phyloP scores from a whole-genome alignment of 148 eudicot genomes.

The Vaccinium myrtillus region DNA sequence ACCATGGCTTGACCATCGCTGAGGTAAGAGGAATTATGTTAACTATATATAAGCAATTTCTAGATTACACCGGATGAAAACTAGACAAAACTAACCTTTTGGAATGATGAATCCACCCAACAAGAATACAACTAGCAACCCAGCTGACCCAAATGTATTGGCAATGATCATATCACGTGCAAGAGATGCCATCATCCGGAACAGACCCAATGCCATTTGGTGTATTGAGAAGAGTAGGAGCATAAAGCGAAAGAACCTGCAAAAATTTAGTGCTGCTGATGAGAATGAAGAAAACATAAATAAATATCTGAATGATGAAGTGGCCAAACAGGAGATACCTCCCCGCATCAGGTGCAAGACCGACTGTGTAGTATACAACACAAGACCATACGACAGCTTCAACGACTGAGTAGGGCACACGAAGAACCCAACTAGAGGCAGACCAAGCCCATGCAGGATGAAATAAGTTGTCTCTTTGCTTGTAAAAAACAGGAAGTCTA shows the following conservation, averaged over 20 bases:
- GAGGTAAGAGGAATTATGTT: slow-evolving; percentile 24
- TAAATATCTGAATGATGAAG: background rate
- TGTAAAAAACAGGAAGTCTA: slow-evolving; percentile 84
- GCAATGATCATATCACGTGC: slow-evolving; percentile 79
- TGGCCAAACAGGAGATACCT: slow-evolving; percentile 40
- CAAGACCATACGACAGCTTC: slow-evolving; percentile 78
- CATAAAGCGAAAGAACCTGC: slow-evolving; percentile 75
- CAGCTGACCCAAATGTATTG: slow-evolving; percentile 64
- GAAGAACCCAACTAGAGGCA: slow-evolving; percentile 61
- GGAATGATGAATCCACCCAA: slow-evolving; percentile 85
- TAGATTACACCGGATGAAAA: background rate
- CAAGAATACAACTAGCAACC: slow-evolving; percentile 50
- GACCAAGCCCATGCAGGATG: slow-evolving; percentile 95
- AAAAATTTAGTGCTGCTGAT: slow-evolving; percentile 11
- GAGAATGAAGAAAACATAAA: background rate
- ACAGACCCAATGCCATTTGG: slow-evolving; percentile 90
- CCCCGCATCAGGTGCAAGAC: slow-evolving; percentile 63
- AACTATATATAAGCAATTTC: background rate
- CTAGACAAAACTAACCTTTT: slow-evolving; percentile 38
- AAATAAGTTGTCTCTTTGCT: slow-evolving; percentile 78
- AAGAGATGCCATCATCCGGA: slow-evolving; percentile 66
- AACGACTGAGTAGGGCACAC: slow-evolving; percentile 66
- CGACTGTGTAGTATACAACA: slow-evolving; percentile 65
- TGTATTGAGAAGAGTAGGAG: slow-evolving; percentile 61
- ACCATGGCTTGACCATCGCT: slow-evolving; percentile 83